Evolutionary conservation across 1,139 yeast genomes (phyloP), one percentile per base, ranked within the genome.

Genomic region (Nakaseomyces nivariensis): DNA sequence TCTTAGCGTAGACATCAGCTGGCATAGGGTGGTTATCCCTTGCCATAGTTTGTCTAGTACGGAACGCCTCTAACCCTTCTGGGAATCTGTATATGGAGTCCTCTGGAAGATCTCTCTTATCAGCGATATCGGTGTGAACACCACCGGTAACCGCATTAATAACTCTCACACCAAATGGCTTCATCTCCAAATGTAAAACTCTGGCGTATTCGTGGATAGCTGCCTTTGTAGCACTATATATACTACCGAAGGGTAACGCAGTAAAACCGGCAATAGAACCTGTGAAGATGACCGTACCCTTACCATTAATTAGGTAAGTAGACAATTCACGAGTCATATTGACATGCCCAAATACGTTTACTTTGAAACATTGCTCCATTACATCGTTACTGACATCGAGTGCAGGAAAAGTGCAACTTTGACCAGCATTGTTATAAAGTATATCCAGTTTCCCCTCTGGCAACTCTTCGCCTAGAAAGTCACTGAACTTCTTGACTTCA

Each of bases 151-250:
- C 69, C 4, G 83, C 78, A 48, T 83, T 85, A 52, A 86, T 72
- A 2, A 86, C 94, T 49, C 78, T 72, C 22, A 86, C 92, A 22
- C 76, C 85, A 59, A 85, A 83, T 2, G 90, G 87, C 60, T 76
- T 77, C 73, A 86, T 63, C 66, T 86, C 95, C 36, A 82, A 61
- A 45, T 83, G 77, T 50, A 85, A 70, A 1, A 75, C 74, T 48
- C 77, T 73, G 1, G 86, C 85, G 62, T 81, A 86, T 53, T 77
- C 81, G 60, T 83, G 87, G 49, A 86, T 77, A 0, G 94, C 94
- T 2, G 94, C 88, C 61, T 86, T 86, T 1, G 84, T 67, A 1
- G 90, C 74, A n/a, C 81, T 74, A 62, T 86, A 86, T 26, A 80
- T 73, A 22, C 84, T 70, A 1, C 84, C 79, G 66, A 81, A 85